Conservation (phyloP, 176 grass and related monocot genomes). For the Dendrocalamus sinicus region DNA sequence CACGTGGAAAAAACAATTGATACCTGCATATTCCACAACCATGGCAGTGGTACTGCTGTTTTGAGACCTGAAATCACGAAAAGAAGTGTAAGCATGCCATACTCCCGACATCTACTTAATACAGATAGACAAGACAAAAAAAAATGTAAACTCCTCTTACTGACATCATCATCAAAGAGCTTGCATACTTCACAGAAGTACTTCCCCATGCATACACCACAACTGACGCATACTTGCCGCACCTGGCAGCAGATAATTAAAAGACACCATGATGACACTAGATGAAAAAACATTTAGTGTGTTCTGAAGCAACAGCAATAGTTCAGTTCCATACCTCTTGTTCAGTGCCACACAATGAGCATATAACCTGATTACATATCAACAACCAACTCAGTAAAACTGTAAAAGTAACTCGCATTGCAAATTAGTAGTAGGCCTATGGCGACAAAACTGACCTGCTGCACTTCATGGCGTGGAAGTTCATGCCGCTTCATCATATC, state of each 20-base stretch:
- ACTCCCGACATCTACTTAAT: background rate
- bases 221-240: constrained; percentile 72
- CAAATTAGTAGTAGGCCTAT: constrained; percentile 19
- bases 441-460: constrained; percentile 37
- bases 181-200: constrained; percentile 95
- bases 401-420: background rate
- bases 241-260: constrained; percentile 65
- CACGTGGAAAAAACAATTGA: background rate
- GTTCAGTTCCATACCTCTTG: constrained; percentile 66
- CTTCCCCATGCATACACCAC: constrained; percentile 83
- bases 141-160: constrained; percentile 38
- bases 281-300: background rate
- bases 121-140: constrained; percentile 17
- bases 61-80: constrained; percentile 69
- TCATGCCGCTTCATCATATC: constrained; percentile 67
- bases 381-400: constrained; percentile 1
- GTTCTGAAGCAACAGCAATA: background rate
- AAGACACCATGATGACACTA: constrained; percentile 33
- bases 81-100: constrained; percentile 24
- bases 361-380: constrained; percentile 69
- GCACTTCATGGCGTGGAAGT: constrained; percentile 74
- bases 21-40: constrained; percentile 96
- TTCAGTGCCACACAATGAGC: constrained; percentile 77
- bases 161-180: constrained; percentile 95
- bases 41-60: constrained; percentile 90